Evolutionary conservation across 805 yeast species (phyloP), one percentile per base, ranked within the genome.

Genomic region (Hermanozyma aechmeae): DNA sequence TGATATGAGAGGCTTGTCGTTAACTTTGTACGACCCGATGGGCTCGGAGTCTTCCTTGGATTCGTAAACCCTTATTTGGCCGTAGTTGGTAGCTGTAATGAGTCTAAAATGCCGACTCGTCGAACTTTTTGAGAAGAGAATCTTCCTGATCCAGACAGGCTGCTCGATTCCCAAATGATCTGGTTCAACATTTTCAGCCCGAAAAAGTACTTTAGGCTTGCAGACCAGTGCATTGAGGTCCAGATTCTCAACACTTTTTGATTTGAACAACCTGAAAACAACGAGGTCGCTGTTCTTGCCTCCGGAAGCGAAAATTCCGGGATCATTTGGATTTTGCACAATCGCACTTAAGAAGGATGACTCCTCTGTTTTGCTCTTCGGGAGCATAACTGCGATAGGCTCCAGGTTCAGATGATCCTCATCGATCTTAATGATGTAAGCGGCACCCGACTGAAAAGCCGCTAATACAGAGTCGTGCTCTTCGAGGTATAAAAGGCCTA

Each of bases 181-280:
- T 42, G 83, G 77, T 35, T 79, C 73, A n/a, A 85, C 94, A 50
- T 85, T 85, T 48, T 81, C 81, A 3, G 80, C 95, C 39, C 69
- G 65, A 67, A 80, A 87, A 4, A 79, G 33, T 4, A 45, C 45
- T 40, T 44, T 42, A 1, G 50, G 39, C 12, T 18, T 30, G 40
- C 42, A 42, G 12, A 28, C 13, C 4, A 15, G 18, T 5, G 35
- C 20, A 19, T 12, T 43, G 5, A 45, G 42, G 18, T 15, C 18
- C 48, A 46, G 42, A 10, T 28, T 27, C 7, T 40, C 13, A 43
- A 34, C 6, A 45, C 30, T n/a, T 46, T 51, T 4, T 40, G 32
- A 2, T 49, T 17, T 49, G 28, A 54, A 58, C 14, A 73, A 36
- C 24, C 57, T 40, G 26, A 70, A 50, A 13, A 78, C 54, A 29